Evolutionary conservation across 805 yeast genomes (phyloP).

Genomic region (Metschnikowia baotianmanensis): DNA sequence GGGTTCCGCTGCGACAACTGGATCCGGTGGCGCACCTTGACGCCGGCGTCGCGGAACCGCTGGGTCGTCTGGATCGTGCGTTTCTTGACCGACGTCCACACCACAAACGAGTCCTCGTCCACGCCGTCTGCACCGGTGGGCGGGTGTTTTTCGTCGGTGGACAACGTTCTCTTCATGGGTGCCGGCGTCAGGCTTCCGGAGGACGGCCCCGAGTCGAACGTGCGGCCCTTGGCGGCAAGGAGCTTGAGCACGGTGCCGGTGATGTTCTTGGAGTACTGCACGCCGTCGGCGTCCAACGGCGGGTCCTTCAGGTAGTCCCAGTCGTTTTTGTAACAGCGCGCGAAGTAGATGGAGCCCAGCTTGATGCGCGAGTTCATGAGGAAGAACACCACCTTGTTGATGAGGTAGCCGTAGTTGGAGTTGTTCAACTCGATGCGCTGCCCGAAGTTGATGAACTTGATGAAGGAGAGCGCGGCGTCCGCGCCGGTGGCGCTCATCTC

Average conservation of each 20-base stretch:
- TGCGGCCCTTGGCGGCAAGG: slow-evolving; percentile 35
- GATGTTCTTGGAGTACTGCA: slow-evolving; percentile 61
- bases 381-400: slow-evolving; percentile 87
- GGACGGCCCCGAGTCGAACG: slow-evolving; percentile 16
- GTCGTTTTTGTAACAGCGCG: slow-evolving; percentile 65
- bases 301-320: slow-evolving; percentile 73
- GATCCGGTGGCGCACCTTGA: slow-evolving; percentile 69
- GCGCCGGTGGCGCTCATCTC: slow-evolving; percentile 56
- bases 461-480: slow-evolving; percentile 54
- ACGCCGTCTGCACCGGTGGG: slow-evolving; percentile 56
- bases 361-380: slow-evolving; percentile 88
- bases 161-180: slow-evolving; percentile 18
- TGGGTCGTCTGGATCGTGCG: slow-evolving; percentile 80
- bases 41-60: slow-evolving; percentile 60
- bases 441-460: slow-evolving; percentile 89
- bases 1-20: slow-evolving; percentile 88
- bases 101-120: slow-evolving; percentile 62
- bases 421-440: slow-evolving; percentile 76
- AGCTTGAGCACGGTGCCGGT: slow-evolving; percentile 51
- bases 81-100: slow-evolving; percentile 93
- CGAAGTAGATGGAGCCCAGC: slow-evolving; percentile 88
- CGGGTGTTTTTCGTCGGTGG: slow-evolving; percentile 41
- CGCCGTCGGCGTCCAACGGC: slow-evolving; percentile 73
- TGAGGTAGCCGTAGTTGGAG: slow-evolving; percentile 82
- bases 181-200: background rate